Evolutionary conservation across 768 basidiomycete genomes (phyloP).

Genomic region (Lanmaoa pseudosensibilis): DNA sequence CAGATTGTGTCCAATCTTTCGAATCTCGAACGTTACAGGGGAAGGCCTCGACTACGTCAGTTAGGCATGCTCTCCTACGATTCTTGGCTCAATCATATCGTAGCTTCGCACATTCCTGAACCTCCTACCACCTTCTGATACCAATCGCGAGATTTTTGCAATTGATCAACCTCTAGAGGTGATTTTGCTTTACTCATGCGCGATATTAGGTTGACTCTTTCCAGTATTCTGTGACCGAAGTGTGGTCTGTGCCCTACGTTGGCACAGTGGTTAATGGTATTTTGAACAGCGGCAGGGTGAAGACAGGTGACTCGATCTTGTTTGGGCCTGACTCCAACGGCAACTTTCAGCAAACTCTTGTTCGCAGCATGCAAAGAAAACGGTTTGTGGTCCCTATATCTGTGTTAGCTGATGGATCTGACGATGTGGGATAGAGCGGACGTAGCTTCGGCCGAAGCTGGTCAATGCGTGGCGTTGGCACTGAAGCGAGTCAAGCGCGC

Average conservation of each 20-base stretch:
- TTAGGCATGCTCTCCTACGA: background rate
- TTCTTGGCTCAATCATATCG: constrained; percentile 12
- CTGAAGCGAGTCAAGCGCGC: constrained; percentile 83
- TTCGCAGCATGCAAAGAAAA: constrained; percentile 95
- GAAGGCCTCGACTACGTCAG: constrained; percentile 77
- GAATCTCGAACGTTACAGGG: constrained; percentile 94
- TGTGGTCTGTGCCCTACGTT: constrained; percentile 86
- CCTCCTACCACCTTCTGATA: constrained; percentile 83
- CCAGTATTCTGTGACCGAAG: constrained; percentile 82
- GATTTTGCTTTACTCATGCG: background rate
- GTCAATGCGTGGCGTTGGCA: constrained; percentile 92
- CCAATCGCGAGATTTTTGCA: constrained; percentile 77
- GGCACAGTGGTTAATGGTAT: constrained; percentile 86
- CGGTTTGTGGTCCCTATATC: constrained; percentile 45
- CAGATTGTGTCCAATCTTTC: constrained; percentile 89
- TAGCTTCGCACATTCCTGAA: constrained; percentile 90
- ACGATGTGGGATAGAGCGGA: constrained; percentile 54
- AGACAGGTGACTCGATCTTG: constrained; percentile 77
- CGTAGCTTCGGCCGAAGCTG: constrained; percentile 86
- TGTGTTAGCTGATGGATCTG: background rate
- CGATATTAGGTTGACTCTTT: constrained; percentile 11
- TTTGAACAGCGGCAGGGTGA: constrained; percentile 70
- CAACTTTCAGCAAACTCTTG: constrained; percentile 71
- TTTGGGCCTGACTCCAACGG: constrained; percentile 94
- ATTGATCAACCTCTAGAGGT: constrained; percentile 81